phyloP scores from a whole-genome alignment of 2,329 filamentous ascomycete species.

The Calonectria fujianensis region DNA sequence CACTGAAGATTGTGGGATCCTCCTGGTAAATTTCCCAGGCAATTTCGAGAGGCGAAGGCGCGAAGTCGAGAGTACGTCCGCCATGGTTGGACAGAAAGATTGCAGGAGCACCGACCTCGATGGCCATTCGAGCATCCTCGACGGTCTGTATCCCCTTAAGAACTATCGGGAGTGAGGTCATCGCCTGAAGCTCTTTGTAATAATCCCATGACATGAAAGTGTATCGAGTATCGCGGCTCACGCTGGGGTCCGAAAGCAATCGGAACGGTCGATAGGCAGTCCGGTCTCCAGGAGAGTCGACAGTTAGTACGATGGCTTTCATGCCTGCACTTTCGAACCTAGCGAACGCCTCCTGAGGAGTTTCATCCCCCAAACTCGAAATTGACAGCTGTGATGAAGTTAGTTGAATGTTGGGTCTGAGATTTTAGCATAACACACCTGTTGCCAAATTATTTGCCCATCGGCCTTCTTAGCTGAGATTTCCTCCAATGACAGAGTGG shows the following conservation, averaged over 20 bases:
- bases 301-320: conserved; percentile 61
- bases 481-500: conserved; percentile 59
- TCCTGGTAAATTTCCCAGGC: conserved; percentile 63
- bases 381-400: conserved; percentile 45
- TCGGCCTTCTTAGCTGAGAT: conserved; percentile 60
- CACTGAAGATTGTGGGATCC: conserved; percentile 61
- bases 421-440: conserved; percentile 46
- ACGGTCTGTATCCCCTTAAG: conserved; percentile 64
- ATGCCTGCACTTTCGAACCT: conserved; percentile 58
- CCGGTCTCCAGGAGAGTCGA: conserved; percentile 63
- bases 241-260: background rate
- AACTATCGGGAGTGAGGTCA: conserved; percentile 62
- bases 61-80: conserved; percentile 64
- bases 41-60: conserved; percentile 62
- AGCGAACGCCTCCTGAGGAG: conserved; percentile 56
- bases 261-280: conserved; percentile 47
- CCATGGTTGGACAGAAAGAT: conserved; percentile 67
- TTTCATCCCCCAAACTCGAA: conserved; percentile 57
- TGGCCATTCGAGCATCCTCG: conserved; percentile 60
- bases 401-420: background rate
- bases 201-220: conserved; percentile 59
- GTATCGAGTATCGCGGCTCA: conserved; percentile 49
- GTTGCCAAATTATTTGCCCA: conserved; percentile 63
- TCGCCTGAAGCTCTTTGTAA: conserved; percentile 59
- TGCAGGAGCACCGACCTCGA: conserved; percentile 57